Evolutionary conservation across 345 rosid species (phyloP), one percentile per base, ranked within the genome.

Genomic region (Excoecaria cochinchinensis): DNA sequence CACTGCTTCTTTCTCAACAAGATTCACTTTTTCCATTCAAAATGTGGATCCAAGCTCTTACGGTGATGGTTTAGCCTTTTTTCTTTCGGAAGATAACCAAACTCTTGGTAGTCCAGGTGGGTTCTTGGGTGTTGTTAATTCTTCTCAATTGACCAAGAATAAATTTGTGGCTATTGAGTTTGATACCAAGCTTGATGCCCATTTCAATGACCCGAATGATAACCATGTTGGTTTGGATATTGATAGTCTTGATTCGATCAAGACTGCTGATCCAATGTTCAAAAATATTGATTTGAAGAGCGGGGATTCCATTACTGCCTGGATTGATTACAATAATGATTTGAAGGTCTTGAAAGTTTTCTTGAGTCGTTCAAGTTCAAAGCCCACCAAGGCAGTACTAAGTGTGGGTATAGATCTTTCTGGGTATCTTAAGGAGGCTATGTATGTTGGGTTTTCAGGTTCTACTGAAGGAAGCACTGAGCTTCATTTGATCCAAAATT

Each of bases 391-490:
- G 46, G 91, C 99, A 7, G 58, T 92, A 4, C 75, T 93, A 22
- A 70, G 84, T 3, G 92, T 89, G 6, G 73, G 84, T 36, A 57
- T 90, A 50, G 97, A 93, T 72, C 92, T 93, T 63, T 89, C 97
- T 16, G 85, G 62, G 48, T 84, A 83, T 69, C 88, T 92, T 42
- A 84, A 84, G 58, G 90, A 85, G 63, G 75, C 59, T 55, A 87
- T 86, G 91, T 90, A 85, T 48, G 92, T 84, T 42, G 99, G 99
- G 7, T 93, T 96, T 78, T 89, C 99, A 0, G 99, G 91, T 40
- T 92, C 99, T 44, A 93, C 95, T 1, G 99, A 96, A 83, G 97
- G 98, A 53, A 93, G 97, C 73, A 93, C 99, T 5, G 98, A 93
- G 87, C 77, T 90, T 77, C 99, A 96, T 80, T 72, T 85, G 76